These are phyloP conservation scores for Cajanus cajan DNA, from an alignment of 306 rosid genomes.

Conservation along the genomic window DNA sequence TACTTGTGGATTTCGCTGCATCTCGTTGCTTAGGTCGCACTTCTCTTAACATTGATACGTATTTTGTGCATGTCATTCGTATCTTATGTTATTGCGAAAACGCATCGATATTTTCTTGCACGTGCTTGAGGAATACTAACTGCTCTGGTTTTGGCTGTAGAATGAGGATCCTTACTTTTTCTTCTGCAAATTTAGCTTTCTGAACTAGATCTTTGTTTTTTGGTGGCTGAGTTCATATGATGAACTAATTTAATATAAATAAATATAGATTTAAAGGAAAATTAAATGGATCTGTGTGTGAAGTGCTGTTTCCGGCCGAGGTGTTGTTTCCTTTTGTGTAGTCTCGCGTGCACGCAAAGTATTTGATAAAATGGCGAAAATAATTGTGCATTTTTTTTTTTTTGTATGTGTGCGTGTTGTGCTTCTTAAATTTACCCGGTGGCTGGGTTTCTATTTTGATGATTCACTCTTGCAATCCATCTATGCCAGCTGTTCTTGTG, in stretches of 20 bases:
- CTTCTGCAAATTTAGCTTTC: not conserved
- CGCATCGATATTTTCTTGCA: not conserved
- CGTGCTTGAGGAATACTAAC: not conserved
- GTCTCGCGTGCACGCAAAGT: not conserved
- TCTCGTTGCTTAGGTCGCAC: not conserved
- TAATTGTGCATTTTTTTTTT: not conserved
- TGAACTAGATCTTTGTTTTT: not conserved
- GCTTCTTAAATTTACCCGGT: not conserved
- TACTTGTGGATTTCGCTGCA: not conserved
- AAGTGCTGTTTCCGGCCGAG: not conserved
- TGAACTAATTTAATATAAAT: not conserved
- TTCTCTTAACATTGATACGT: not conserved
- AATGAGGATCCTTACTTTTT: not conserved
- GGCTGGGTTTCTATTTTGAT: not conserved
- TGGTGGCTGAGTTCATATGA: not conserved
- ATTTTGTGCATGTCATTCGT: not conserved
- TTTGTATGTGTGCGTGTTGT: not conserved
- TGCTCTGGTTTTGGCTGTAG: not conserved
- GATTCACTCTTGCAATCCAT: not conserved
- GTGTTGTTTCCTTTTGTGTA: not conserved
- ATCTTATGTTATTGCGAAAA: too few relatives aligned
- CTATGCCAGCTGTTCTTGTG: slow-evolving; percentile 27
- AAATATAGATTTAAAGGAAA: not conserved
- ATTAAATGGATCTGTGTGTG: slow-evolving; percentile 8
- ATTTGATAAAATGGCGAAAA: not conserved